Conservation (phyloP, 768 basidiomycete species). For the Epithele typhae region DNA sequence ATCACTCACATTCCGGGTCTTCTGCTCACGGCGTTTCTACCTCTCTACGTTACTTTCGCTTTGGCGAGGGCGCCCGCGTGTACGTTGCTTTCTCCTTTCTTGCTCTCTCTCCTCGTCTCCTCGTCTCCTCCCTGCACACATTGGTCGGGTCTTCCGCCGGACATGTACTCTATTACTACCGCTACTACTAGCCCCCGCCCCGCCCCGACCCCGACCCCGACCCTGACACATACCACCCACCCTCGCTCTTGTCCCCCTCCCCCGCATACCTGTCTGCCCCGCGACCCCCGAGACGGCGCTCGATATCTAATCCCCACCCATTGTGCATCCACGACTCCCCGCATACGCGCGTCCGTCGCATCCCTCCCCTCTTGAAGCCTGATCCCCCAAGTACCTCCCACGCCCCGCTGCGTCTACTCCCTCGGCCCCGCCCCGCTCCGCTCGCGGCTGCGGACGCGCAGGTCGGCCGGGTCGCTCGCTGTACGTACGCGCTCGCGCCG, state of each 20-base stretch:
- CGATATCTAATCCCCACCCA: slow-evolving; percentile 11
- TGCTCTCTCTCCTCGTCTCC: too few species aligned
- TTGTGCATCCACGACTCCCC: slow-evolving; percentile 13
- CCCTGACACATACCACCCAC: background rate
- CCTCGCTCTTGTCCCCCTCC: slow-evolving; percentile 3
- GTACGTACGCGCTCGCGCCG: too few species aligned
- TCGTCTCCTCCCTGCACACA: background rate
- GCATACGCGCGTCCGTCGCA: too few species aligned
- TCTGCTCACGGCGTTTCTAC: too few species aligned
- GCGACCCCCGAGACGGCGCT: background rate
- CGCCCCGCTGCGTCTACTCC: background rate
- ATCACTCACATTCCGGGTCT: too few species aligned
- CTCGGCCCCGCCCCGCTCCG: background rate
- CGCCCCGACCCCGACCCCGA: background rate
- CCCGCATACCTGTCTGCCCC: background rate
- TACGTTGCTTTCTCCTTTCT: background rate
- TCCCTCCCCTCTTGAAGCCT: background rate
- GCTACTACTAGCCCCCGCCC: background rate
- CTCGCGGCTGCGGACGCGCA: too few species aligned
- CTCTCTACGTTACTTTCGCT: too few species aligned
- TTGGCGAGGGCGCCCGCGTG: too few species aligned
- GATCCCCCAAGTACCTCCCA: too few species aligned
- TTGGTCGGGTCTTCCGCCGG: slow-evolving; percentile 9
- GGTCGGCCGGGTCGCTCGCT: slow-evolving; percentile 1
- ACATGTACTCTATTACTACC: slow-evolving; percentile 8